Base-by-base conservation (phyloP, 257 asterid genomes). In the Solanum chiquidenum region DNA sequence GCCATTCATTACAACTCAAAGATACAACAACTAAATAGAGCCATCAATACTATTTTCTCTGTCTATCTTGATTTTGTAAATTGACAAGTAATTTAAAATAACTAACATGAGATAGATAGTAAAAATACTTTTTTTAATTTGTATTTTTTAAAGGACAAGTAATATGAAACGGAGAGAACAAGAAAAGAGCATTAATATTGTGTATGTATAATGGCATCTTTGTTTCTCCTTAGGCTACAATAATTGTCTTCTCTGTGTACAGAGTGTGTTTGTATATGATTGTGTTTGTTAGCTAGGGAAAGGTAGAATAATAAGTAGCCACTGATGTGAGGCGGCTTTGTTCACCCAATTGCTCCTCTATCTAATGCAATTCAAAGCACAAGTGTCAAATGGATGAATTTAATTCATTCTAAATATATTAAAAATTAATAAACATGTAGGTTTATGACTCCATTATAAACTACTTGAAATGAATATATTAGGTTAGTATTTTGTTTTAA, bases 241-340 rank as follows among this genome's bases (percentile, higher is more conserved):
- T 74, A 35, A 74, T 74, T 74, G 25, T 25, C 83, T 87, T 86
- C 85, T 84, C 90, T 85, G 84, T 90, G 90, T 52, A 55, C n/a
- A 55, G n/a, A 18, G 7, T n/a, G 4, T 77, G 5, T 80, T 11
- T 44, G 12, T 23, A 31, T 9, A 31, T 73, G 72, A 68, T 74
- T 84, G 74, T 72, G 88, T 82, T 79, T 29, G 31, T 86, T 66
- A 83, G 89, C 44, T 83, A 86, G 84, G 82, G 27, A 58, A 42
- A 58, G 76, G 58, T 27, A 33, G 21, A 58, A 16, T 27, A 29
- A 35, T 77, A 85, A 76, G 87, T 84, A 89, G 90, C 90, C 92
- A 90, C 90, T 90, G 86, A 52, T 73, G 29, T 90, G 91, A 93
- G 96, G 94, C 94, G 93, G 94, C 97, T 92, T 91, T 90, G 93